These are phyloP conservation scores for Cercophora newfieldiana DNA, from an alignment of 495 filamentous ascomycete species.

Conservation along the genomic window DNA sequence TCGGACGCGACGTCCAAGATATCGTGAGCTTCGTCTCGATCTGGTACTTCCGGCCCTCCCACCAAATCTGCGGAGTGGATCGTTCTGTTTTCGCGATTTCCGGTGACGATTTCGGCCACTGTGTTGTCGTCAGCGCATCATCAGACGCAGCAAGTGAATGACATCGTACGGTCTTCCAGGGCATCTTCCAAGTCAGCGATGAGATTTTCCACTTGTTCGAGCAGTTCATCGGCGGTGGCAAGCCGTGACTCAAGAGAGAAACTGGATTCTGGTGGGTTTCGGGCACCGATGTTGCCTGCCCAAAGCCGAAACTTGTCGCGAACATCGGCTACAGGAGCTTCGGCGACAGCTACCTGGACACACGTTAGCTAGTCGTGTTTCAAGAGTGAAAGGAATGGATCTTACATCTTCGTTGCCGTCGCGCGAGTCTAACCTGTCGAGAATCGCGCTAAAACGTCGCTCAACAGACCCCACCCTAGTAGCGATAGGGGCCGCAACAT, in stretches of 20 bases:
- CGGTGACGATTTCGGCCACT: neutral
- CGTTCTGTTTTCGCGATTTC: neutral
- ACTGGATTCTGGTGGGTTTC: neutral
- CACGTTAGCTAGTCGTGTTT: neutral
- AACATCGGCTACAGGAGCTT: neutral
- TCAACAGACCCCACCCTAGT: neutral
- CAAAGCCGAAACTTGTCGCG: constrained; percentile 17
- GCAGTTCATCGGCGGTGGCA: neutral
- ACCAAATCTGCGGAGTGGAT: neutral
- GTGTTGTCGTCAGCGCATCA: neutral
- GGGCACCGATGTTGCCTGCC: constrained; percentile 21
- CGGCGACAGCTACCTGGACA: neutral
- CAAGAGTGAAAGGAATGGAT: neutral
- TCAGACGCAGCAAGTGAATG: neutral
- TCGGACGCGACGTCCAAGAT: constrained; percentile 9
- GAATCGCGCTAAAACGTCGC: neutral
- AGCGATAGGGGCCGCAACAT: neutral
- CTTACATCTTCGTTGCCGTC: neutral
- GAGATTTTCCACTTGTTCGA: neutral
- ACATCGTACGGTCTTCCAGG: neutral
- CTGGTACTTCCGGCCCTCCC: neutral
- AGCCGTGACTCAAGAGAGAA: constrained; percentile 13
- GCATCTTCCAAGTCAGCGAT: neutral
- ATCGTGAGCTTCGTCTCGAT: constrained; percentile 7
- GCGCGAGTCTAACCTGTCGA: neutral